phyloP scores from a whole-genome alignment of 352 stramenopile species.

The Elongisporangium undulatum region DNA sequence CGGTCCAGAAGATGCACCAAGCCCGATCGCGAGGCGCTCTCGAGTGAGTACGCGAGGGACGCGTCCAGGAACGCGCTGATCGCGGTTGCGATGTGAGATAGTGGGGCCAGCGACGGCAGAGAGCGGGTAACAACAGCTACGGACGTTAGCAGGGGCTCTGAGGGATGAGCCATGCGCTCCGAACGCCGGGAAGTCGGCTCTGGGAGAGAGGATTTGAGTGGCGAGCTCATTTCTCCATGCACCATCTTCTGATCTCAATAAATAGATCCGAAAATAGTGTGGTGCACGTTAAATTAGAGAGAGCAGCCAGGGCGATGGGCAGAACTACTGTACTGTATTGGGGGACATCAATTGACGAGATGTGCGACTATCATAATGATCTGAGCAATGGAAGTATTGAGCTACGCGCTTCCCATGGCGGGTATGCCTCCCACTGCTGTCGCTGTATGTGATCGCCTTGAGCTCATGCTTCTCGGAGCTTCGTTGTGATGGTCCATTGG shows the following conservation, averaged over 20 bases:
- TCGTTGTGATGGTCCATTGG: too few relatives aligned
- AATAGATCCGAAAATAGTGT: not conserved
- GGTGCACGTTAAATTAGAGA: not conserved
- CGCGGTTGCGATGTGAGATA: not conserved
- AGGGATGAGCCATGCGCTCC: not conserved
- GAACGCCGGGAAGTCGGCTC: not conserved
- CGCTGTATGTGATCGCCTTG: too few relatives aligned
- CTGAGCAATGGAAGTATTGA: too few relatives aligned
- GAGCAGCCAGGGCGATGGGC: too few relatives aligned
- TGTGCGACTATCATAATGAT: too few relatives aligned
- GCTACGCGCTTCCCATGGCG: not conserved
- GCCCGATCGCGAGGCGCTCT: not conserved
- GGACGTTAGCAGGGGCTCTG: not conserved
- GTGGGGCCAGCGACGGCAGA: not conserved
- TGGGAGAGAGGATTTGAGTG: not conserved
- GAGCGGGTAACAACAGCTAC: not conserved
- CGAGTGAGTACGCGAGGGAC: not conserved
- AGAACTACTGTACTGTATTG: too few relatives aligned
- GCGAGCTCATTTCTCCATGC: not conserved
- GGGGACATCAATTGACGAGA: too few relatives aligned
- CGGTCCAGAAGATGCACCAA: not conserved
- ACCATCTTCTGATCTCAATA: not conserved
- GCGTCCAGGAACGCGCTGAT: not conserved
- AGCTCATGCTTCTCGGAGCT: too few relatives aligned
- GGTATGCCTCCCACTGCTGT: too few relatives aligned